Conservation (phyloP, 2,329 filamentous ascomycete species). For the Trichoderma simmonsii region DNA sequence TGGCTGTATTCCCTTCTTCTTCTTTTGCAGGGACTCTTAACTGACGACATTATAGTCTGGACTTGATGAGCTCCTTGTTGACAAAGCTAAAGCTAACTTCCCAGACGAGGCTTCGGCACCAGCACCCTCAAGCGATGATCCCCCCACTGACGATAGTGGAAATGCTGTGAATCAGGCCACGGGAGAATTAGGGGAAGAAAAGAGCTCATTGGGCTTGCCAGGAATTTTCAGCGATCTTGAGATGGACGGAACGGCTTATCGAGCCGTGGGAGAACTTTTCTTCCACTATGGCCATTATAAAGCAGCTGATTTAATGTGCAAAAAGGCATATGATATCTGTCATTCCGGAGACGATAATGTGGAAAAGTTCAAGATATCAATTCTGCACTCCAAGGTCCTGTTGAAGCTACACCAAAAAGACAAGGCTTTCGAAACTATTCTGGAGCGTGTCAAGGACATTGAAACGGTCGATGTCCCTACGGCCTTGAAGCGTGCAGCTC, state of each 20-base stretch:
- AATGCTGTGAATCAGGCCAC: not conserved
- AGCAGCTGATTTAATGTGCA: slow-evolving; percentile 22
- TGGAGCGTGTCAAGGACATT: not conserved
- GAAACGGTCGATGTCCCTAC: slow-evolving; percentile 14
- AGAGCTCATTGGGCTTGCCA: slow-evolving; percentile 22
- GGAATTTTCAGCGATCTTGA: slow-evolving; percentile 24
- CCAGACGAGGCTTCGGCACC: not conserved
- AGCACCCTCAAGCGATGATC: not conserved
- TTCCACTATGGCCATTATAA: slow-evolving; percentile 18
- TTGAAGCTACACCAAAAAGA: slow-evolving; percentile 15
- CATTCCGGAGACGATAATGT: slow-evolving; percentile 2
- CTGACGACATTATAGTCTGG: slow-evolving; percentile 12
- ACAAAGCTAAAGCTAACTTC: slow-evolving; percentile 24
- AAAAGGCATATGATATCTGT: slow-evolving; percentile 20
- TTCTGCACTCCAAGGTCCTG: slow-evolving; percentile 21
- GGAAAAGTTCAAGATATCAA: slow-evolving; percentile 22
- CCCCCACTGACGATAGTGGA: not conserved
- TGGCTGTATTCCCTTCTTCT: too few species aligned
- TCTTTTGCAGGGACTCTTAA: not conserved
- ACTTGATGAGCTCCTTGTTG: slow-evolving; percentile 18
- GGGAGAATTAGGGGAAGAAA: slow-evolving; percentile 15
- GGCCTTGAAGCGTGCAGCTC: slow-evolving; percentile 18
- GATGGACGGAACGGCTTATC: slow-evolving; percentile 21
- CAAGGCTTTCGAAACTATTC: slow-evolving; percentile 22
- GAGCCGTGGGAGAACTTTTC: slow-evolving; percentile 24